Evolutionary conservation across 2,329 filamentous ascomycete genomes (phyloP), one percentile per base, ranked within the genome.

Genomic region (Neocatenulostroma microsporum): DNA sequence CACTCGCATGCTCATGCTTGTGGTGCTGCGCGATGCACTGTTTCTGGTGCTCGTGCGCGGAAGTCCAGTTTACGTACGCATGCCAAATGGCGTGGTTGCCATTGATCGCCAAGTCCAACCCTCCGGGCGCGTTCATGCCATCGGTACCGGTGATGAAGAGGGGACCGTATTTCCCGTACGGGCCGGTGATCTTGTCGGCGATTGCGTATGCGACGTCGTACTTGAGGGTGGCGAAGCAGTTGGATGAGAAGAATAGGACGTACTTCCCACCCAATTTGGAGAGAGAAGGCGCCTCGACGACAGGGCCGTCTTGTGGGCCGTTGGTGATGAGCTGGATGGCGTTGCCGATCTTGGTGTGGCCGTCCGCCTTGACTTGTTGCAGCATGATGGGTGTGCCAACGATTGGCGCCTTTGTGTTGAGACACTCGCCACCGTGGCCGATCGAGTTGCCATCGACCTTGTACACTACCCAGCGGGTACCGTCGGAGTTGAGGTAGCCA

Each of bases 11-110:
- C 10, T 29, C 26, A 24, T 37, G 32, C 20, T 13, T 19, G 14
- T 30, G 37, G 20, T 35, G 37, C 21, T n/a, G 7, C 5, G 33
- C 18, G 10, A 40, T 36, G 38, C 37, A 40, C 24, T 39, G 17
- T n/a, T 30, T 9, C 4, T 18, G 31, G n/a, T n/a, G n/a, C n/a
- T n/a, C n/a, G 41, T 54, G 53, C n/a, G 11, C 15, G 15, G 14
- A n/a, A 9, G 26, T 25, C 15, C 14, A 11, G n/a, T 23, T 36
- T 21, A 43, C 46, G 26, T 49, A 47, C 37, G 50, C 56, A 45
- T 58, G 56, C 42, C 53, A 59, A n/a, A 59, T 42, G 2, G 52
- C 48, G 28, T 51, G 47, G 20, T 53, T 36, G 1, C 55, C 56
- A 44, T 58, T 53, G 17, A 51, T 45, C 6, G 50, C 52, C 14